Percentiles rank a stretch among this genome's conserved stretches.
phyloP scores from a whole-genome alignment of 306 rosid genomes.

The Quercus mongolica region DNA sequence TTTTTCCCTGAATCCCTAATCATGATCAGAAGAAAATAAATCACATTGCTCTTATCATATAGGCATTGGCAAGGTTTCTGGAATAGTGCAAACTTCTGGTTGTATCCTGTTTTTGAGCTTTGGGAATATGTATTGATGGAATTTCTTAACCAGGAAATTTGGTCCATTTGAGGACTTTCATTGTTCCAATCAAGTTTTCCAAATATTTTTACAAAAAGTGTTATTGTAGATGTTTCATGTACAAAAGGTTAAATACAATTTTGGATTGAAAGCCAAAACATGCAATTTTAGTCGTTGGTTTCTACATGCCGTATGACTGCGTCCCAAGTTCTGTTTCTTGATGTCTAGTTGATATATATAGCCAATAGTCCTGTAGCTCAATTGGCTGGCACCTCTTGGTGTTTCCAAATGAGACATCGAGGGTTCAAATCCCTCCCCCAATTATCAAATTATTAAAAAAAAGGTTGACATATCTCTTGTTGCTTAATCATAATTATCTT shows the following conservation, averaged over 20 bases:
- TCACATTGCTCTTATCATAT: not conserved
- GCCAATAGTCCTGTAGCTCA: too few species aligned
- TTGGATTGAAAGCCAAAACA: not conserved
- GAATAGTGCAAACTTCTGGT: not conserved
- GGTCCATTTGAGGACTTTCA: not conserved
- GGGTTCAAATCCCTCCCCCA: too few species aligned
- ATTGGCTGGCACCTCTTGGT: too few species aligned
- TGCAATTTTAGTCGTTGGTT: not conserved
- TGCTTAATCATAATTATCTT: conserved; percentile 14
- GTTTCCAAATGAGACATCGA: too few species aligned
- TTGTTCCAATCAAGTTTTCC: not conserved
- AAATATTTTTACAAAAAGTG: not conserved
- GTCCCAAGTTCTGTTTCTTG: not conserved
- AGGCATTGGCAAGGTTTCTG: not conserved
- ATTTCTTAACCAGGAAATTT: not conserved
- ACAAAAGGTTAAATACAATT: not conserved
- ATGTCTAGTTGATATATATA: conserved; percentile 5
- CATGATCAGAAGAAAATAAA: not conserved
- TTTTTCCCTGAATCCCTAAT: not conserved
- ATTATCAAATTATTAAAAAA: too few species aligned
- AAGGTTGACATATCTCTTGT: conserved; percentile 4
- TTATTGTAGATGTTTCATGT: not conserved
- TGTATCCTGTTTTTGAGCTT: not conserved
- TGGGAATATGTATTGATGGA: not conserved
- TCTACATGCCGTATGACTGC: not conserved